These are phyloP conservation scores for Artemisia annua DNA, from an alignment of 129 eudicot species.

Conservation along the genomic window DNA sequence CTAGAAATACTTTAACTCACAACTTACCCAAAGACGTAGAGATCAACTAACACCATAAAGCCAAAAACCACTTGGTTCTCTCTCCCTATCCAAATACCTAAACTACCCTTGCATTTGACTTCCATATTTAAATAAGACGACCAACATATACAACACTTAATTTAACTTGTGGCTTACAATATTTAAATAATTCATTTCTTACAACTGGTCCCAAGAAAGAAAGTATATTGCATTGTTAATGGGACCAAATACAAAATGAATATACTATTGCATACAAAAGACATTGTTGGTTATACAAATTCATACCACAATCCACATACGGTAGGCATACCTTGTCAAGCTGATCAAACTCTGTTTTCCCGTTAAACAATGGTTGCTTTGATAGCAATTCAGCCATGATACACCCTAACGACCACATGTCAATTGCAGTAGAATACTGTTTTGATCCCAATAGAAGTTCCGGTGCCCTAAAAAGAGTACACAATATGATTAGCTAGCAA, in stretches of 20 bases:
- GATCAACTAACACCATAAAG: background rate
- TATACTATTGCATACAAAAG: background rate
- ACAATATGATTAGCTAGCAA: constrained; percentile 12
- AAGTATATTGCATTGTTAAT: background rate
- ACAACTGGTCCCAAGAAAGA: background rate
- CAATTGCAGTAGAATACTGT: constrained; percentile 92
- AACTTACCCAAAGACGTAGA: background rate
- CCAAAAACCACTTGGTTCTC: background rate
- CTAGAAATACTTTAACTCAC: background rate
- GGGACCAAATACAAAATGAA: background rate
- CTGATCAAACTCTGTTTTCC: constrained; percentile 89
- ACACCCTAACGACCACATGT: constrained; percentile 98
- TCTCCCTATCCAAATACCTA: background rate
- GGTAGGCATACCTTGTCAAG: constrained; percentile 72
- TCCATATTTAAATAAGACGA: background rate
- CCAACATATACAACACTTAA: background rate
- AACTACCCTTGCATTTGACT: constrained; percentile 1
- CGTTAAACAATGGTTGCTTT: constrained; percentile 81
- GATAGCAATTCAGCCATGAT: constrained; percentile 91
- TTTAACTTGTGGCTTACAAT: background rate
- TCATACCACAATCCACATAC: background rate
- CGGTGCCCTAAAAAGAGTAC: constrained; percentile 61
- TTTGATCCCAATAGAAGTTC: constrained; percentile 85
- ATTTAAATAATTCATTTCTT: background rate
- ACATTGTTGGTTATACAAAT: background rate